These are phyloP conservation scores for Trifolium pratense DNA, from an alignment of 306 rosid species.

Conservation along the genomic window DNA sequence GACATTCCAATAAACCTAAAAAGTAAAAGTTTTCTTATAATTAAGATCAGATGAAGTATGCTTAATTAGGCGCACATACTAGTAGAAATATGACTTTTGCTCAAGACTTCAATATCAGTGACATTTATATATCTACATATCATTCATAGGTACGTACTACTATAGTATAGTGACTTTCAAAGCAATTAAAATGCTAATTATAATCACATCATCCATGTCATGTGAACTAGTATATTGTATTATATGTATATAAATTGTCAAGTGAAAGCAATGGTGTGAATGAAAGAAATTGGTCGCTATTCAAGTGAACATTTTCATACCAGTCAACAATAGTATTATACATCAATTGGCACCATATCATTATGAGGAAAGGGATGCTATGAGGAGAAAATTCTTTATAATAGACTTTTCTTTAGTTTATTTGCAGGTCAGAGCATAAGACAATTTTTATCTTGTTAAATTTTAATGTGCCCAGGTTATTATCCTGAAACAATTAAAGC, in stretches of 20 bases:
- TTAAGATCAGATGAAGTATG: no score
- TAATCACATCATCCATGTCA: background rate
- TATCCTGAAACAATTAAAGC: no score
- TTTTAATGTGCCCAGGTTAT: background rate
- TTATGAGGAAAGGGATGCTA: background rate
- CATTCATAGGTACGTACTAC: background rate
- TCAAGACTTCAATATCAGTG: no score
- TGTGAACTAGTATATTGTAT: background rate
- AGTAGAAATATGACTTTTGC: no score
- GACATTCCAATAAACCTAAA: no score
- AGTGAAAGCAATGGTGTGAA: constrained; percentile 14
- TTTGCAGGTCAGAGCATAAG: background rate
- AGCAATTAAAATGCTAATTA: background rate
- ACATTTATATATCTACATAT: background rate
- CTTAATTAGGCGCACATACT: no score
- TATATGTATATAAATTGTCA: background rate
- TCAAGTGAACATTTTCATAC: background rate
- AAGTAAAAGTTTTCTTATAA: no score
- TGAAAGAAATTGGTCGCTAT: background rate
- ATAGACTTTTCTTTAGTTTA: background rate
- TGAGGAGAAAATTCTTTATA: background rate
- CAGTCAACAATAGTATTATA: background rate
- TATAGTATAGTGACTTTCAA: background rate
- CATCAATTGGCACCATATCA: background rate
- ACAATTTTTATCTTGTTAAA: background rate